A percentile compares a stretch with the other conserved stretches of the same genome.
These are phyloP conservation scores for Karstenula rhodostoma DNA, from an alignment of 2,329 filamentous ascomycete species.

Conservation along the genomic window DNA sequence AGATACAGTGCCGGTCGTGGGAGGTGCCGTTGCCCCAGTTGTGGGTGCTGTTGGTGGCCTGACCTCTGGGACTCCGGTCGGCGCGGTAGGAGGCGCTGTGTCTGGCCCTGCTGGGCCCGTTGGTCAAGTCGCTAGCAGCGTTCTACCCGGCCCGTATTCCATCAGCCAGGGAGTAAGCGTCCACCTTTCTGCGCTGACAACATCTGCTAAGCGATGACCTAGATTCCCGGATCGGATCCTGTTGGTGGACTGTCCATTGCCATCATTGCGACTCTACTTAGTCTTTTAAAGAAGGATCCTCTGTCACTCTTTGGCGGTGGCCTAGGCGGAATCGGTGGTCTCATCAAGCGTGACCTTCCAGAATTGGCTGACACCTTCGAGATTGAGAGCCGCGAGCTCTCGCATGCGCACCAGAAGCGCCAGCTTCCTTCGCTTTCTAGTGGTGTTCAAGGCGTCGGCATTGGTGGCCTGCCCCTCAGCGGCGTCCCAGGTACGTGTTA, in stretches of 20 bases:
- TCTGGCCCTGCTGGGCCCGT: background rate
- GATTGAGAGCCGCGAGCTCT: constrained; percentile 16
- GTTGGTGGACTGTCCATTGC: constrained; percentile 25
- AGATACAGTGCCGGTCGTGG: constrained; percentile 12
- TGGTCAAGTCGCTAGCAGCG: background rate
- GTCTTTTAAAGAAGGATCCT: constrained; percentile 29
- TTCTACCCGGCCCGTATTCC: constrained; percentile 7
- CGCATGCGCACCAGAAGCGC: background rate
- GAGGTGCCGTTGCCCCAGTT: constrained; percentile 4
- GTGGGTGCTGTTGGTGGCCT: background rate
- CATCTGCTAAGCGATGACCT: background rate
- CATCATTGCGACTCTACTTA: constrained; percentile 26
- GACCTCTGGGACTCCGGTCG: background rate
- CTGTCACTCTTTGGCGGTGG: constrained; percentile 25
- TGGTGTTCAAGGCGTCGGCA: constrained; percentile 20
- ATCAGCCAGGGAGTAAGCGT: constrained; percentile 9
- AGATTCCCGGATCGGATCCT: constrained; percentile 24
- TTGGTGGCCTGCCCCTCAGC: constrained; percentile 19
- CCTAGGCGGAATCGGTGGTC: constrained; percentile 6
- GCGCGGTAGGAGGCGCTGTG: background rate
- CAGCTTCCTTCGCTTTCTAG: constrained; percentile 18
- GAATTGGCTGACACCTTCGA: constrained; percentile 16
- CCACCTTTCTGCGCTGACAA: background rate
- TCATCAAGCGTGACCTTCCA: constrained; percentile 27
- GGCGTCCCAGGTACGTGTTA: constrained; percentile 21